Evolutionary conservation across 2,329 filamentous ascomycete genomes (phyloP), one percentile per base, ranked within the genome.

Genomic region (Penicillium digitatum): DNA sequence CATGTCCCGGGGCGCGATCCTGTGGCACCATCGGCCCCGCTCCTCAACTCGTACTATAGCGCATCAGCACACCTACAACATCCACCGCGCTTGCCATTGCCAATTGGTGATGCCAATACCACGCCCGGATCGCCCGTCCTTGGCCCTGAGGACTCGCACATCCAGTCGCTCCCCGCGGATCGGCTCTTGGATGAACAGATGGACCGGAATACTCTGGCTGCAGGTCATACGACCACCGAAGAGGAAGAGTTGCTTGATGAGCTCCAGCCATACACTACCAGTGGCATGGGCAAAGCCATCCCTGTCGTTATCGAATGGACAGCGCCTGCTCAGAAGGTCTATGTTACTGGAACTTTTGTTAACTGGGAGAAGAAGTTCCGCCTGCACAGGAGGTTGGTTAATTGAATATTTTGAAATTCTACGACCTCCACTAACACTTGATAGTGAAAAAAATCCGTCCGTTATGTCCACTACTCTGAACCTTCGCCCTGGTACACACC

Each of bases 301-400:
- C 89, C 90, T 2, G 95, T 90, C 1, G 78, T 83, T 55, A 85
- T 99, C 55, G 89, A 95, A 74, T 99, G 94, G 94, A 83, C 82
- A 62, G 82, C 84, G 9, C 85, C 85, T 49, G 92, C 89, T 55
- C 89, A 95, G 55, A 95, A 92, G 74, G 85, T 97, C 61, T 99
- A 96, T 72, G 91, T 99, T 43, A 99, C 94, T 0, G 93, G 93
- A 62, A 97, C 94, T 20, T 96, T 97, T 70, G 95, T 95, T 66
- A 89, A 93, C 72, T 99, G 94, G 94, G 91, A 95, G 75, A 87
- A 88, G 72, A 97, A 97, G 76, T 95, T 92, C 71, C 85, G 88
- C 64, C 79, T 99, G 69, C 85, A 91, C 73, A 86, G 83, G 73
- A 87, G 90, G 91, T 95, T 16, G n/a, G 52, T 37, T 45, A 37